Evolutionary conservation across 148 eudicot species (phyloP).

Genomic region (Silene latifolia): DNA sequence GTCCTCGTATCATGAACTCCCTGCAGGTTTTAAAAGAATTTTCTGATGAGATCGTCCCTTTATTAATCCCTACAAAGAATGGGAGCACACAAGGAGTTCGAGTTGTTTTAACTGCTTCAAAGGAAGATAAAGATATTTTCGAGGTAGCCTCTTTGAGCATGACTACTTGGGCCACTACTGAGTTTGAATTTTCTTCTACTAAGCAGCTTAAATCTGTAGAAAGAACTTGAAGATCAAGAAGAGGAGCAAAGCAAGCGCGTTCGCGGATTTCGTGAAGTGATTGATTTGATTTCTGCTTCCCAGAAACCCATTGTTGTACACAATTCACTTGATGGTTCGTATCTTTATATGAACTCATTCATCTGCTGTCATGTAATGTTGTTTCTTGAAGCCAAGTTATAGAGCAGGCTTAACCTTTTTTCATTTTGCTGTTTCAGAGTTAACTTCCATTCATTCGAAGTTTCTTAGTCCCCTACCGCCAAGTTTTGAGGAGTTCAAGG

Average conservation of each 20-base stretch:
- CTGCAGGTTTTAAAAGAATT: constrained; percentile 56
- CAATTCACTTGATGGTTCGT: constrained; percentile 85
- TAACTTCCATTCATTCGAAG: constrained; percentile 72
- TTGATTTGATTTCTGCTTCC: constrained; percentile 81
- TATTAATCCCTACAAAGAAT: constrained; percentile 50
- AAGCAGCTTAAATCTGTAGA: constrained; percentile 29
- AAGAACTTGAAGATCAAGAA: constrained; percentile 58
- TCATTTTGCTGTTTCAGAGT: constrained; percentile 52
- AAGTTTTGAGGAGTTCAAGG: constrained; percentile 58
- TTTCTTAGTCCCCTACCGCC: constrained; percentile 77
- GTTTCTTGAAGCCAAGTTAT: constrained; percentile 1
- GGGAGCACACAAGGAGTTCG: constrained; percentile 74
- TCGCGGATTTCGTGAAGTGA: constrained; percentile 93
- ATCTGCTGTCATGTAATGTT: neutral
- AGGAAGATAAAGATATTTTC: constrained; percentile 59
- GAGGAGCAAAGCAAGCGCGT: constrained; percentile 57
- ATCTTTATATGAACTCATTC: constrained; percentile 18
- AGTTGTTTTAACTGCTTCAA: constrained; percentile 70
- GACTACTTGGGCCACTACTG: neutral
- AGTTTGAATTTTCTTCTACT: neutral
- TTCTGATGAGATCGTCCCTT: constrained; percentile 62
- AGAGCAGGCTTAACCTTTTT: neutral
- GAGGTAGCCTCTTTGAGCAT: constrained; percentile 41
- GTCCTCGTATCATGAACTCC: constrained; percentile 13
- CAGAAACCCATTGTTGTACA: constrained; percentile 85